Conservation (phyloP, 2,329 filamentous ascomycete genomes). For the Calonectria henricotiae region DNA sequence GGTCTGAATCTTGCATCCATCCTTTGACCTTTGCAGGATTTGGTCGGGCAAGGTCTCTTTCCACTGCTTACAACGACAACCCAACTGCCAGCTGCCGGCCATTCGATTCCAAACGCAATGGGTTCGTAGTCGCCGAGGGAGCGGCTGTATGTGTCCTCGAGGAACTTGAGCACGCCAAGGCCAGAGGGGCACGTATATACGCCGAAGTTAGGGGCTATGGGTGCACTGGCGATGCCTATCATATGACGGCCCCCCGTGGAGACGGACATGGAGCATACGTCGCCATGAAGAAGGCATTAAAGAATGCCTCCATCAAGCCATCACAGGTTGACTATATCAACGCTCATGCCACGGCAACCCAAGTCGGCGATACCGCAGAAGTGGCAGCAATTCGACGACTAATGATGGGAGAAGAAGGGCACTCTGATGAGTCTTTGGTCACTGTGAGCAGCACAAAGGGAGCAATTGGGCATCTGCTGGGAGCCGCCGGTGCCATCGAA, state of each 20-base stretch:
- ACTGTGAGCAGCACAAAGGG: constrained; percentile 96
- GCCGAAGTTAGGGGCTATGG: constrained; percentile 93
- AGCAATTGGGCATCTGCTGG: constrained; percentile 90
- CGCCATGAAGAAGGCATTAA: constrained; percentile 89
- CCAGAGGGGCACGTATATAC: constrained; percentile 85
- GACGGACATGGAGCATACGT: constrained; percentile 86
- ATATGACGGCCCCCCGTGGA: constrained; percentile 91
- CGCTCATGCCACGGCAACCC: constrained; percentile 92
- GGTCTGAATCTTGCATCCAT: constrained; percentile 95
- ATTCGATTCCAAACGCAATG: constrained; percentile 85
- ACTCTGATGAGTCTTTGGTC: constrained; percentile 74
- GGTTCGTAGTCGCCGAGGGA: constrained; percentile 95
- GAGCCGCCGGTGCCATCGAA: constrained; percentile 92
- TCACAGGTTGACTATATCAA: constrained; percentile 90
- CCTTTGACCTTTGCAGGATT: constrained; percentile 95
- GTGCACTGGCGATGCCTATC: constrained; percentile 90
- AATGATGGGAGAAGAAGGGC: constrained; percentile 82
- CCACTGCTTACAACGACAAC: constrained; percentile 83
- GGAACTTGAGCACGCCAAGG: constrained; percentile 89
- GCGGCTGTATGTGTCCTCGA: constrained; percentile 91
- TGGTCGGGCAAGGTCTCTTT: constrained; percentile 87
- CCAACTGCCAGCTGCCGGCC: constrained; percentile 84
- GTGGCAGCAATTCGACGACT: constrained; percentile 85
- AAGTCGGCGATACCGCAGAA: constrained; percentile 90
- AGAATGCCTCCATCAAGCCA: constrained; percentile 79